Evolutionary conservation across 768 basidiomycete species (phyloP).

Genomic region (Neoboletus brunneissimus): DNA sequence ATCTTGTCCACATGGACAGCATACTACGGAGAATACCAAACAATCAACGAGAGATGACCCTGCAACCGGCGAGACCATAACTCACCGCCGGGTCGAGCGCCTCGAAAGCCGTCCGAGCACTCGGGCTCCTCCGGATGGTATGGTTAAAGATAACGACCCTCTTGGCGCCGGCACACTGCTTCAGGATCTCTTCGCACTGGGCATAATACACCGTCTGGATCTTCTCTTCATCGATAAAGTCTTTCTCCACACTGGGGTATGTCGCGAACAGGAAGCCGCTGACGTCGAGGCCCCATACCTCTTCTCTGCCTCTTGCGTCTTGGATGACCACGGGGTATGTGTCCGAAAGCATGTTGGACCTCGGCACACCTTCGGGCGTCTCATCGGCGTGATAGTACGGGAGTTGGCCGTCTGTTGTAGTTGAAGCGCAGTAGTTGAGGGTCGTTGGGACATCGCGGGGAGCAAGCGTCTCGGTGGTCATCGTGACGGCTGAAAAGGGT

Average conservation of each 20-base stretch:
- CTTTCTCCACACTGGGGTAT: conserved; percentile 1
- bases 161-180: neutral
- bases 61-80: neutral
- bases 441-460: neutral
- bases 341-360: neutral
- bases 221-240: neutral
- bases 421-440: neutral
- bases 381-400: neutral
- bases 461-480: neutral
- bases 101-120: neutral
- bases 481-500: neutral
- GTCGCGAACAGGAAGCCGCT: neutral
- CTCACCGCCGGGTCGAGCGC: neutral
- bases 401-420: neutral
- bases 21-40: neutral
- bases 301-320: neutral
- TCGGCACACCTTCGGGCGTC: neutral
- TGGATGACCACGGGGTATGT: neutral
- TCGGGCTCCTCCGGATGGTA: neutral
- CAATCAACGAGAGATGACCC: neutral
- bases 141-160: neutral
- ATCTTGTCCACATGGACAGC: neutral
- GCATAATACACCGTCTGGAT: neutral
- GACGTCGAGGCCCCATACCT: neutral
- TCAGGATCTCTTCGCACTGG: neutral